Percentiles rank a stretch among this genome's conserved stretches.
Evolutionary conservation across 345 rosid species (phyloP).

Genomic region (Populus alba): DNA sequence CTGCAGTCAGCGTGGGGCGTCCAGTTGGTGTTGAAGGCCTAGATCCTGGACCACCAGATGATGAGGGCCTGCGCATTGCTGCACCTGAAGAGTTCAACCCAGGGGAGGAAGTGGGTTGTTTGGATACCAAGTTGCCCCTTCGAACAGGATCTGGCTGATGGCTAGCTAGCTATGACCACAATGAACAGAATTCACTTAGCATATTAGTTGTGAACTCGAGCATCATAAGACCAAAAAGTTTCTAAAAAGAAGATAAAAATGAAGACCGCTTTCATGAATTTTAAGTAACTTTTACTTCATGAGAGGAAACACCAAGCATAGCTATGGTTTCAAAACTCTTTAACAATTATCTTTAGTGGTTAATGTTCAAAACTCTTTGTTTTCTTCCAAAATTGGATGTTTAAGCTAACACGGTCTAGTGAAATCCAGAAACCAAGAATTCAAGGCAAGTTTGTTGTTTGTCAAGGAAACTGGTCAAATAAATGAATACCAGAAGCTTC

Average conservation of each 20-base stretch:
- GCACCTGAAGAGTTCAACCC: conserved; percentile 61
- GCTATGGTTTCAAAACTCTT: neutral
- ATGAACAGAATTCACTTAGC: conserved; percentile 15
- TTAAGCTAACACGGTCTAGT: neutral
- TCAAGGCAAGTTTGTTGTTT: conserved; percentile 6
- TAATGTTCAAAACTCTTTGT: neutral
- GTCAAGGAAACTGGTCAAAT: neutral
- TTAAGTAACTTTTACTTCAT: neutral
- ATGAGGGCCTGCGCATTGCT: conserved; percentile 77
- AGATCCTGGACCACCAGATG: conserved; percentile 95
- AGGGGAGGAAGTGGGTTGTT: conserved; percentile 65
- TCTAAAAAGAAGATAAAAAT: neutral
- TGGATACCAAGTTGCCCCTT: conserved; percentile 59
- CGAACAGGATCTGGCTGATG: conserved; percentile 56
- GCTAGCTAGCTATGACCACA: conserved; percentile 61
- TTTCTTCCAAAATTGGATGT: neutral
- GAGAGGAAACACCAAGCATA: neutral
- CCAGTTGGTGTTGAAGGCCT: conserved; percentile 90
- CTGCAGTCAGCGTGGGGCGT: conserved; percentile 52
- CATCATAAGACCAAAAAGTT: conserved; percentile 4
- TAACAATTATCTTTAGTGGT: neutral
- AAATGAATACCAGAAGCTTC: neutral
- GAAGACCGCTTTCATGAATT: neutral
- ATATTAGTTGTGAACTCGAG: conserved; percentile 11
- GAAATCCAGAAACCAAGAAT: neutral